Conservation (phyloP, 139 green algal genomes). For the Picochlorum sp. region DNA sequence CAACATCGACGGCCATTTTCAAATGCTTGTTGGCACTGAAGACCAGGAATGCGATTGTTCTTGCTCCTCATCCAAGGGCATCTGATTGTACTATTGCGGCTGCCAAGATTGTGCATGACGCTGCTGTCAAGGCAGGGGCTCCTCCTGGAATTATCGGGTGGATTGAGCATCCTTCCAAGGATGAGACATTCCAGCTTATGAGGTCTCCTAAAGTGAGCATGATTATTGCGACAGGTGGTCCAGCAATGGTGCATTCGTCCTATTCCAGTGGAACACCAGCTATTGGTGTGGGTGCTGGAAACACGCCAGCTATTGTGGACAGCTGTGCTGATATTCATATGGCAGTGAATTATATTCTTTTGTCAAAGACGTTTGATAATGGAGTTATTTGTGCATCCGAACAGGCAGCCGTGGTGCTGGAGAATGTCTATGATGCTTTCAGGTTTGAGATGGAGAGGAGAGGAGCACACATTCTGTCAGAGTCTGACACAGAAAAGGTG, state of each 20-base stretch:
- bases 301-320: constrained; percentile 63
- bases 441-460: constrained; percentile 34
- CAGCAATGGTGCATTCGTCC: constrained; percentile 53
- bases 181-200: constrained; percentile 43
- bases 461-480: constrained; percentile 51
- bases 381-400: constrained; percentile 62
- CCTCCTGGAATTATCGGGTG: constrained; percentile 51
- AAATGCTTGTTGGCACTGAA: constrained; percentile 57
- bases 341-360: constrained; percentile 6
- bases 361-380: constrained; percentile 53
- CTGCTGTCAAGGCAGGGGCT: constrained; percentile 49
- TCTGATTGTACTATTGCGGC: constrained; percentile 45
- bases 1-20: constrained; percentile 46
- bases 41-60: constrained; percentile 58
- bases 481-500: constrained; percentile 49
- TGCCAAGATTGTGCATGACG: constrained; percentile 49
- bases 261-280: constrained; percentile 60
- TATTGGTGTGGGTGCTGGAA: constrained; percentile 58
- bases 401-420: constrained; percentile 53
- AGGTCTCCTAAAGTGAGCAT: constrained; percentile 42
- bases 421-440: constrained; percentile 43
- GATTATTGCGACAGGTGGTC: constrained; percentile 58
- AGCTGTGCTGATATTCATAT: constrained; percentile 49
- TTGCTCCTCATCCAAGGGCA: constrained; percentile 55
- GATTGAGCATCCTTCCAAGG: constrained; percentile 47